Conservation (phyloP, 2,329 filamentous ascomycete species). For the Pseudocercospora fuligena region DNA sequence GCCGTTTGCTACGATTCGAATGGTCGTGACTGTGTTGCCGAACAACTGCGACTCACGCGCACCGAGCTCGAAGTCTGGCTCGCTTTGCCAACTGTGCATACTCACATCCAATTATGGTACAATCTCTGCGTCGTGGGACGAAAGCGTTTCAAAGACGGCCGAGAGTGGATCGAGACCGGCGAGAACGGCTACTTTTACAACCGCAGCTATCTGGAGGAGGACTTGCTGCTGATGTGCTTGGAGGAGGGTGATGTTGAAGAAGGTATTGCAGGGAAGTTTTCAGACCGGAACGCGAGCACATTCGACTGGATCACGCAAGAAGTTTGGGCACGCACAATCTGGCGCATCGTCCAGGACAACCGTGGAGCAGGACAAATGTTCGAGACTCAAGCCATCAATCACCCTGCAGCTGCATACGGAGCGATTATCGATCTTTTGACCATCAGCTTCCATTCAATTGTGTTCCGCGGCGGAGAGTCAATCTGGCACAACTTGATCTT, state of each 20-base stretch:
- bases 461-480: conserved; percentile 21
- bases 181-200: conserved; percentile 29
- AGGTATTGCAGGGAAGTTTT: conserved; percentile 7
- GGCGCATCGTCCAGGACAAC: conserved; percentile 32
- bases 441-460: conserved; percentile 35
- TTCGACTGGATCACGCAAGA: conserved; percentile 29
- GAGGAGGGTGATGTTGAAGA: conserved; percentile 23
- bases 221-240: conserved; percentile 31
- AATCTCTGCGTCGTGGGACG: conserved; percentile 26
- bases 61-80: conserved; percentile 31
- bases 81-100: conserved; percentile 23
- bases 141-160: conserved; percentile 27
- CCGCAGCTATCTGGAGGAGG: conserved; percentile 26
- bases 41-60: conserved; percentile 18
- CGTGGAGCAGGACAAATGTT: conserved; percentile 23
- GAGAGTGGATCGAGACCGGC: conserved; percentile 32
- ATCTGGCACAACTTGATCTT: conserved; percentile 25
- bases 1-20: conserved; percentile 28
- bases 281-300: conserved; percentile 18
- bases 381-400: conserved; percentile 15
- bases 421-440: conserved; percentile 33
- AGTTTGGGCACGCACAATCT: conserved; percentile 33
- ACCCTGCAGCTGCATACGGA: conserved; percentile 30
- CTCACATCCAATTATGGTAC: conserved; percentile 33
- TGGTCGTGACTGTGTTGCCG: conserved; percentile 32